Evolutionary conservation across 148 eudicot species (phyloP).

Genomic region (Arbutus unedo): DNA sequence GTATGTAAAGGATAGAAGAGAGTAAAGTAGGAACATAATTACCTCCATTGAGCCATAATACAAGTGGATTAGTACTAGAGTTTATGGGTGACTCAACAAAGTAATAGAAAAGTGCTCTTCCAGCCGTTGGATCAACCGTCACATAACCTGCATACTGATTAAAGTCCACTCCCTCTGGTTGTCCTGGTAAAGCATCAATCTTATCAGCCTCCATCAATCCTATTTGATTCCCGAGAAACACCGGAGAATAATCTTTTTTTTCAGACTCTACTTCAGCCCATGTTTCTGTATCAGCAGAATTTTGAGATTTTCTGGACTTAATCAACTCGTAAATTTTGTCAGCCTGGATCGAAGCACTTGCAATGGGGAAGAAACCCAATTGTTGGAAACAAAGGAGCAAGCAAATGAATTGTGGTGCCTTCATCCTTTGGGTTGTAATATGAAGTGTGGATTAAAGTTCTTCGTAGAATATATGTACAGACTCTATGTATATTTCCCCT

Average conservation of each 20-base stretch:
- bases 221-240: constrained; percentile 12
- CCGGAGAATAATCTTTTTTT: constrained; percentile 12
- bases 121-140: constrained; percentile 30
- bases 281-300: not conserved
- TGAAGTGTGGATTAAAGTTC: not conserved
- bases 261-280: not conserved
- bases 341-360: constrained; percentile 9
- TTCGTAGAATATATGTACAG: not conserved
- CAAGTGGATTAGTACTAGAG: constrained; percentile 24
- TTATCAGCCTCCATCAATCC: constrained; percentile 27
- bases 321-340: constrained; percentile 15
- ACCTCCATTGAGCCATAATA: constrained; percentile 40
- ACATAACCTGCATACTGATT: constrained; percentile 35
- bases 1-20: not conserved
- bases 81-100: constrained; percentile 28
- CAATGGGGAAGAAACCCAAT: not conserved
- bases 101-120: constrained; percentile 29
- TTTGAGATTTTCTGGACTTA: constrained; percentile 15
- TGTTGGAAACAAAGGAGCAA: not conserved
- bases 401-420: not conserved
- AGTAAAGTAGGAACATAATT: not conserved
- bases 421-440: not conserved
- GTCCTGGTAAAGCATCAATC: constrained; percentile 27
- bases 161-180: constrained; percentile 27
- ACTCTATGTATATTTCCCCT: too few relatives aligned